Evolutionary conservation across 768 basidiomycete genomes (phyloP).

Genomic region (Tulasnella sp.): DNA sequence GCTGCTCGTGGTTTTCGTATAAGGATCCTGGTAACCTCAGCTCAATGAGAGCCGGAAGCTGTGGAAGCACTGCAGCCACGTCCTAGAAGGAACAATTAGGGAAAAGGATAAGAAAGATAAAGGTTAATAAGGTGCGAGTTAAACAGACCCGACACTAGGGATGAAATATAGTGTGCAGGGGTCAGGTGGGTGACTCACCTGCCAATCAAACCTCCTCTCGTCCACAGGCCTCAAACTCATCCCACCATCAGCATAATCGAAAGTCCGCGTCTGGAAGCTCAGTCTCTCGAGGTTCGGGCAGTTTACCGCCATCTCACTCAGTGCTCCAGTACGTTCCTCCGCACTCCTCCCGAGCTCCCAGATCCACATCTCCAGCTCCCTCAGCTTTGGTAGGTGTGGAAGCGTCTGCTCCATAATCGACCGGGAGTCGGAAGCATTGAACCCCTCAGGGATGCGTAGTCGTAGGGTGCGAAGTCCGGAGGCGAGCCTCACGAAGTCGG

Average conservation of each 20-base stretch:
- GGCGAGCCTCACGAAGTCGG: background rate
- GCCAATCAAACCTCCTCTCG: slow-evolving; percentile 9
- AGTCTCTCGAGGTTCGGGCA: slow-evolving; percentile 7
- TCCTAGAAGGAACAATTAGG: slow-evolving; percentile 8
- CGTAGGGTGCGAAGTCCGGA: background rate
- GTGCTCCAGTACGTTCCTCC: background rate
- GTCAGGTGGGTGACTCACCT: background rate
- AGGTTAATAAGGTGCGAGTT: no score
- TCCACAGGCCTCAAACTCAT: slow-evolving; percentile 6
- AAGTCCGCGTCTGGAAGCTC: slow-evolving; percentile 13
- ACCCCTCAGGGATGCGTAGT: slow-evolving; percentile 13
- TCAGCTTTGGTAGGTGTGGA: background rate
- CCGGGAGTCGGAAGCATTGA: slow-evolving; percentile 8
- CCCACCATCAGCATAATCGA: slow-evolving; percentile 13
- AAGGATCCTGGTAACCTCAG: slow-evolving; percentile 4
- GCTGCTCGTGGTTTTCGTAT: background rate
- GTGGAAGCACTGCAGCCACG: background rate
- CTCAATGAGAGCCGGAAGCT: slow-evolving; percentile 1
- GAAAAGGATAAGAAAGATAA: background rate
- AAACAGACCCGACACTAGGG: no score
- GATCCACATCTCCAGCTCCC: slow-evolving; percentile 12
- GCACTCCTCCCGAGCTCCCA: background rate
- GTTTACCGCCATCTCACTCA: background rate
- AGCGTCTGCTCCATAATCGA: background rate
- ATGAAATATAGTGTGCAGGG: no score